Conservation (phyloP, 345 rosid genomes). For the Euphorbia tirucalli region DNA sequence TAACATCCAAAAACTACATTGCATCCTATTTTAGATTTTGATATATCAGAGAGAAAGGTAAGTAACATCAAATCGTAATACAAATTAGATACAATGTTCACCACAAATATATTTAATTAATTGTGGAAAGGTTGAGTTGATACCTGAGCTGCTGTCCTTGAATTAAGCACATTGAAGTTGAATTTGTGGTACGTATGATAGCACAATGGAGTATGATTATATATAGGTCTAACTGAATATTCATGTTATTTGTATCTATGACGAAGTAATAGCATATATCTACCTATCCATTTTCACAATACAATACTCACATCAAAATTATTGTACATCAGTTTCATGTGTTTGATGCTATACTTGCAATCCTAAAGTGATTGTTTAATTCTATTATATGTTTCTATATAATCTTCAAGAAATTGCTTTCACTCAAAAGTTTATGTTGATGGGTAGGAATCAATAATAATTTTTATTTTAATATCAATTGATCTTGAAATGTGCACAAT, state of each 20-base stretch:
- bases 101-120: no score
- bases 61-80: background rate
- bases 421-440: no score
- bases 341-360: no score
- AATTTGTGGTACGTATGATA: conserved; percentile 3
- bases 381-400: no score
- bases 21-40: background rate
- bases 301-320: conserved; percentile 1
- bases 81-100: background rate
- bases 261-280: background rate
- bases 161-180: background rate
- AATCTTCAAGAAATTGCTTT: no score
- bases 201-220: no score
- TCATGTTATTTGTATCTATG: background rate
- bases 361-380: no score
- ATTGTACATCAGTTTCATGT: background rate
- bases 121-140: background rate
- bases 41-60: background rate
- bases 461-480: no score
- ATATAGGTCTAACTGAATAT: background rate
- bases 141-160: background rate
- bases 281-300: background rate
- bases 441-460: no score
- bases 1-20: background rate
- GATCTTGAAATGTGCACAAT: no score